Conservation (phyloP, 768 basidiomycete species). For the Phylloporus sp. region DNA sequence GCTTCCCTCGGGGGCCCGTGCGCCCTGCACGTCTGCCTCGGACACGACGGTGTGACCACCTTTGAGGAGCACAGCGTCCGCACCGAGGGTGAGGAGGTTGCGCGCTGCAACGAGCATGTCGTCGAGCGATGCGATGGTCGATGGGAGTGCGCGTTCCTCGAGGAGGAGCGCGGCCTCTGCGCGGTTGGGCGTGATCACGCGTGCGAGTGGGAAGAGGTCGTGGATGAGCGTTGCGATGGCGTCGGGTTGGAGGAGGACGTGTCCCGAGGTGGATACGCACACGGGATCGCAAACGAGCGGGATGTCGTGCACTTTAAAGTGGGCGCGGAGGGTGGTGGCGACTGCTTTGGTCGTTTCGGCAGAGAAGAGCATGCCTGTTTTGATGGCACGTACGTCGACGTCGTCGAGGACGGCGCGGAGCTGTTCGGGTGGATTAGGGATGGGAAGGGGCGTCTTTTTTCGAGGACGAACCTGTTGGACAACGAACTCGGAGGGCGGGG, state of each 20-base stretch:
- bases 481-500: slow-evolving; percentile 65
- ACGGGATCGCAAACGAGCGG: slow-evolving; percentile 85
- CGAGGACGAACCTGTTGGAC: slow-evolving; percentile 59
- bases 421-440: background rate
- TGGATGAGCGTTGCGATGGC: slow-evolving; percentile 57
- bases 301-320: slow-evolving; percentile 35
- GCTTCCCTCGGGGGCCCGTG: slow-evolving; percentile 27
- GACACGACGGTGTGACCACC: slow-evolving; percentile 69
- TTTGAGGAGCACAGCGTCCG: slow-evolving; percentile 67
- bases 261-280: slow-evolving; percentile 86
- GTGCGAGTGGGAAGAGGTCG: slow-evolving; percentile 66
- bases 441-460: no score
- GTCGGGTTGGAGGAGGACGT: slow-evolving; percentile 62
- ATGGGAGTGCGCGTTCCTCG: slow-evolving; percentile 29
- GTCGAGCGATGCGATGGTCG: slow-evolving; percentile 40
- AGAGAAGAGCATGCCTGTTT: slow-evolving; percentile 87
- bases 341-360: slow-evolving; percentile 48
- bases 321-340: slow-evolving; percentile 42
- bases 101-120: slow-evolving; percentile 59
- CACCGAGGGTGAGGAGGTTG: slow-evolving; percentile 44
- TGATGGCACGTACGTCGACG: slow-evolving; percentile 65
- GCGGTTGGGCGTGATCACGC: slow-evolving; percentile 81
- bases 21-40: slow-evolving; percentile 38
- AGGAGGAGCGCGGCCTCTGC: slow-evolving; percentile 72
- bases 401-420: slow-evolving; percentile 60